Conservation (phyloP, 768 basidiomycete genomes). For the Sporobolomyces pararoseus region DNA sequence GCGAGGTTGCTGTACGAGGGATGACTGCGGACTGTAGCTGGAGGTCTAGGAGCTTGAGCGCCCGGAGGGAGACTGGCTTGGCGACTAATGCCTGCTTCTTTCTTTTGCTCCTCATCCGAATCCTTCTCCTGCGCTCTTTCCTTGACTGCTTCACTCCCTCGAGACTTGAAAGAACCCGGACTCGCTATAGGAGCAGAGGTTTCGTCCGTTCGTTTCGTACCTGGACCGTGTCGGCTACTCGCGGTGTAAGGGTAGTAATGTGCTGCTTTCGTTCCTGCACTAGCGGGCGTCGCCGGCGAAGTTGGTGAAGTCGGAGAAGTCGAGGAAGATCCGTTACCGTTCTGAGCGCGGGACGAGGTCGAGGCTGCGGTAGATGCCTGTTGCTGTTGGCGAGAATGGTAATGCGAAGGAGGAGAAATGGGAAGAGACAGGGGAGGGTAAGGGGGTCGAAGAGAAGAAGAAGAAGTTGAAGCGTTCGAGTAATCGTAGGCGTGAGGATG, state of each 20-base stretch:
- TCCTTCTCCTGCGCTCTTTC: not conserved
- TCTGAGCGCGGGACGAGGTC: not conserved
- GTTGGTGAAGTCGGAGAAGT: conserved; percentile 9
- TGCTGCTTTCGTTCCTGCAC: conserved; percentile 14
- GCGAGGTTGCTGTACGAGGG: conserved; percentile 12
- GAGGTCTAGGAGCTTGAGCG: conserved; percentile 1
- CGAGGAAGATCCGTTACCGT: not conserved
- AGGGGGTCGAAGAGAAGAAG: not conserved
- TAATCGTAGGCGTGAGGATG: conserved; percentile 7
- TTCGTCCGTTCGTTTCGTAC: not conserved
- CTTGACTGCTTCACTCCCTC: conserved; percentile 1
- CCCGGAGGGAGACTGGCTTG: conserved; percentile 13
- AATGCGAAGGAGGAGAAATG: not conserved
- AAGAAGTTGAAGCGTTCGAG: no score
- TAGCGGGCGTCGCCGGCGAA: conserved; percentile 21
- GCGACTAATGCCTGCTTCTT: not conserved
- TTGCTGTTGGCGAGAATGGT: not conserved
- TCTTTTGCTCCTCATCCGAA: not conserved
- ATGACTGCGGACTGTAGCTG: not conserved
- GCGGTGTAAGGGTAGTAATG: conserved; percentile 37
- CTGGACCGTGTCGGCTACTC: conserved; percentile 3
- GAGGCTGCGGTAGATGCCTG: not conserved
- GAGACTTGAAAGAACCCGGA: conserved; percentile 20
- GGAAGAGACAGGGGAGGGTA: not conserved
- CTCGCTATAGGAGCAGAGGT: conserved; percentile 20